Evolutionary conservation across 495 filamentous ascomycete species (phyloP), one percentile per base, ranked within the genome.

Genomic region (Rusavskia elegans): DNA sequence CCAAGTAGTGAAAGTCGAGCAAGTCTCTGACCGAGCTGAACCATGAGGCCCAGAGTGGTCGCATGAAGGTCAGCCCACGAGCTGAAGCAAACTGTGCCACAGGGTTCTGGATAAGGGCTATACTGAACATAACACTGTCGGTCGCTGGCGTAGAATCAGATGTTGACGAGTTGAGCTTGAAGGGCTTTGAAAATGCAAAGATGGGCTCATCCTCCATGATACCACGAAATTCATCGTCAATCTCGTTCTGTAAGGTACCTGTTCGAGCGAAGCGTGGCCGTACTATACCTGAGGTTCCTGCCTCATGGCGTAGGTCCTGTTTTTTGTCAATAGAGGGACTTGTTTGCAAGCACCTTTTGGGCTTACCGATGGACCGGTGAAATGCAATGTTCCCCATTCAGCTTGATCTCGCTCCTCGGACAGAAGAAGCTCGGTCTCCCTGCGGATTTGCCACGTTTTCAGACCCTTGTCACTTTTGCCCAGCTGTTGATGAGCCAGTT

Each of bases 361-460:
- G 23, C 70, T 57, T 65, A 78, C 75, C 30, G 70, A 67, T 10
- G 89, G 87, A 5, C 73, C 88, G 27, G 85, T 75, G 61, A 84
- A 88, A 64, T 89, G 79, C 46, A 95, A 63, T 6, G 81, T 83
- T 3, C 90, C 90, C 90, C 90, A 97, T 76, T 95, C 89, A 0
- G 84, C 76, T 29, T 81, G 81, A 57, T 95, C 89, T 17, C 63
- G 65, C 41, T 74, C 76, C 62, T 97, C 90, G 3, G 82, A 84
- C 36, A 94, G 71, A 10, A 84, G 68, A 58, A 83, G 67, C 64
- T 95, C 81, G 4, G 66, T 66, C 50, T 69, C 66, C 46, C 82
- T 76, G 49, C 75, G 74, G 35, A 95, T 68, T 45, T 75, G 78
- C 79, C 79, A 84, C 42, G 72, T 71, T 61, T 81, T 79, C 37